Conservation (phyloP, 2,329 filamentous ascomycete species). For the Fusarium musae region DNA sequence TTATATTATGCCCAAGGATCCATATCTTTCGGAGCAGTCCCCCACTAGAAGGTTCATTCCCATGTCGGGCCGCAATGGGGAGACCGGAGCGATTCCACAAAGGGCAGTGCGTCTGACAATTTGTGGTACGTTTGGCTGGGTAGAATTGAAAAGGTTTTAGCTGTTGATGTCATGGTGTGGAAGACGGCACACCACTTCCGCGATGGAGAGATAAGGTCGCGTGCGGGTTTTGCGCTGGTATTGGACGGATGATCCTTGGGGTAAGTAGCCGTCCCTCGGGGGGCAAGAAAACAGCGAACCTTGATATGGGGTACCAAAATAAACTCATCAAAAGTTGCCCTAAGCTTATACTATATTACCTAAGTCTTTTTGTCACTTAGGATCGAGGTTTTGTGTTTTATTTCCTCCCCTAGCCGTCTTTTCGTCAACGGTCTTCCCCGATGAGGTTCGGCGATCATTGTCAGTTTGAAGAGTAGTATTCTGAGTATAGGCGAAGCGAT, state of each 20-base stretch:
- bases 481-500: neutral
- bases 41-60: conserved; percentile 15
- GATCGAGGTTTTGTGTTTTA: too few relatives aligned
- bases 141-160: conserved; percentile 10
- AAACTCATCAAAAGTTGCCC: too few relatives aligned
- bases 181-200: conserved; percentile 31
- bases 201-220: conserved; percentile 26
- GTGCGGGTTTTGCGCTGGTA: conserved; percentile 3
- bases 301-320: too few relatives aligned
- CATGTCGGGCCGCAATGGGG: conserved; percentile 38
- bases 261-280: neutral
- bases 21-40: conserved; percentile 11
- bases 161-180: conserved; percentile 35
- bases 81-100: conserved; percentile 28
- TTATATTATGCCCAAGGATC: conserved; percentile 24
- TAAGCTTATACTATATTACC: too few relatives aligned
- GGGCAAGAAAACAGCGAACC: too few relatives aligned
- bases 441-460: neutral
- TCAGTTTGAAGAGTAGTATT: neutral
- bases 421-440: neutral
- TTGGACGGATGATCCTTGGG: conserved; percentile 5
- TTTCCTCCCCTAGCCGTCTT: neutral
- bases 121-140: conserved; percentile 27
- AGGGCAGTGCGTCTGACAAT: conserved; percentile 17
- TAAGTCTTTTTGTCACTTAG: too few relatives aligned